Conservation (phyloP, 1,139 yeast species). For the Blastobotrys petasosporus region DNA sequence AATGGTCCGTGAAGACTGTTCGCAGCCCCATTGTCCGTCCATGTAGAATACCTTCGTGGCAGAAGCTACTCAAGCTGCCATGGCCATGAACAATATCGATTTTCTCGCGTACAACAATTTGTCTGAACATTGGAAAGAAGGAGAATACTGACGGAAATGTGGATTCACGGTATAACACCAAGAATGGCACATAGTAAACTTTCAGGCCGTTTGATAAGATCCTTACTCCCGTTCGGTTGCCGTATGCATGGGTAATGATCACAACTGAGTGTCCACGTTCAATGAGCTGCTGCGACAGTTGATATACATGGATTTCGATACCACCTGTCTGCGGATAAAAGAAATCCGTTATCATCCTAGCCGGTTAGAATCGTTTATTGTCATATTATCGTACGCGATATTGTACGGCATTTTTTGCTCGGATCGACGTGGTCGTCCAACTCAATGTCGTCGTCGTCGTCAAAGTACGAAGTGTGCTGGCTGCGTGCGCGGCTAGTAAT, state of each 20-base stretch:
- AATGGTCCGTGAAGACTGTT: conserved; percentile 93
- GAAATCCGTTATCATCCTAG: conserved; percentile 82
- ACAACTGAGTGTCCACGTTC: conserved; percentile 87
- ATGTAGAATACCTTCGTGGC: conserved; percentile 87
- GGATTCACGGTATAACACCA: conserved; percentile 72
- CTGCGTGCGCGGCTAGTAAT: not conserved
- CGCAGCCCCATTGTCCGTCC: conserved; percentile 89
- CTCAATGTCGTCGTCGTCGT: no score
- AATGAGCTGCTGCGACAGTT: conserved; percentile 69
- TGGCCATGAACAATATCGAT: conserved; percentile 94
- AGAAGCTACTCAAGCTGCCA: conserved; percentile 78
- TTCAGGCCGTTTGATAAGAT: conserved; percentile 83
- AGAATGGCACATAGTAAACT: conserved; percentile 83
- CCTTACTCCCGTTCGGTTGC: conserved; percentile 74
- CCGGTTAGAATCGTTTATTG: not conserved
- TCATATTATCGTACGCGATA: conserved; percentile 3
- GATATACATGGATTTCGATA: conserved; percentile 91
- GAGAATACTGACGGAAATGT: conserved; percentile 87
- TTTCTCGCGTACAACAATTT: conserved; percentile 76
- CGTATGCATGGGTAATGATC: conserved; percentile 84
- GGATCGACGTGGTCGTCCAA: not conserved
- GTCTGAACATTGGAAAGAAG: conserved; percentile 77
- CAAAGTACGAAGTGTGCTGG: no score
- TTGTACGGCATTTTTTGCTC: conserved; percentile 7
- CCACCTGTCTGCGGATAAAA: conserved; percentile 99